A percentile compares a stretch with the other conserved stretches of the same genome.
Evolutionary conservation across 306 rosid genomes (phyloP).

Genomic region (Dalbergia cochinchinensis): DNA sequence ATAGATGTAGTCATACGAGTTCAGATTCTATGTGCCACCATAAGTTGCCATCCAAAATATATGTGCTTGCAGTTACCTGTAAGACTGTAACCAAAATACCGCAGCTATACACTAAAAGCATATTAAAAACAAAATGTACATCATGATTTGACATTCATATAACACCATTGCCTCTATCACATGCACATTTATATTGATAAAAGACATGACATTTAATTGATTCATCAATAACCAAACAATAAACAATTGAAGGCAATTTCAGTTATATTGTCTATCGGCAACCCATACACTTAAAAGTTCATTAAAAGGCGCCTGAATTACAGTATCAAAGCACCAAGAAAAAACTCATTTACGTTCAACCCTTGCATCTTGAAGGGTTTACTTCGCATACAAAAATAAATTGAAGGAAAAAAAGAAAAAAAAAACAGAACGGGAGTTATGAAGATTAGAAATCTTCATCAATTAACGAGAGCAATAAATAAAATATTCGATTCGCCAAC

Average conservation of each 20-base stretch:
- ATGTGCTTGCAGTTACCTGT: constrained; percentile 3
- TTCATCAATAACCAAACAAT: background rate
- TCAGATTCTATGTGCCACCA: background rate
- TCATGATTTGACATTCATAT: background rate
- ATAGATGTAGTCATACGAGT: background rate
- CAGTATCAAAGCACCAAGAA: constrained; percentile 1
- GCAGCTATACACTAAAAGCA: too few relatives aligned
- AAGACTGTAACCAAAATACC: too few relatives aligned
- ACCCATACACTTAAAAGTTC: background rate
- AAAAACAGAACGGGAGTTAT: background rate
- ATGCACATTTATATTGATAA: background rate
- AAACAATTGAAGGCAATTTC: background rate
- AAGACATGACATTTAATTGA: background rate
- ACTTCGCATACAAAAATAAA: background rate
- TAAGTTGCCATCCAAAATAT: constrained; percentile 16
- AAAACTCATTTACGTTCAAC: background rate
- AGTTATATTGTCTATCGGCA: background rate
- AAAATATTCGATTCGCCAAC: constrained; percentile 30
- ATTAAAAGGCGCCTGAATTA: background rate
- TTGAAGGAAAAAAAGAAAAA: background rate
- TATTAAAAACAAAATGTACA: background rate
- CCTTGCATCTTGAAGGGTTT: background rate
- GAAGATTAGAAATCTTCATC: constrained; percentile 26
- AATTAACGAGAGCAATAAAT: background rate
- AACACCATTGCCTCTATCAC: background rate